Base-by-base conservation (phyloP, 2,329 filamentous ascomycete species). In the Botrytis fragariae region DNA sequence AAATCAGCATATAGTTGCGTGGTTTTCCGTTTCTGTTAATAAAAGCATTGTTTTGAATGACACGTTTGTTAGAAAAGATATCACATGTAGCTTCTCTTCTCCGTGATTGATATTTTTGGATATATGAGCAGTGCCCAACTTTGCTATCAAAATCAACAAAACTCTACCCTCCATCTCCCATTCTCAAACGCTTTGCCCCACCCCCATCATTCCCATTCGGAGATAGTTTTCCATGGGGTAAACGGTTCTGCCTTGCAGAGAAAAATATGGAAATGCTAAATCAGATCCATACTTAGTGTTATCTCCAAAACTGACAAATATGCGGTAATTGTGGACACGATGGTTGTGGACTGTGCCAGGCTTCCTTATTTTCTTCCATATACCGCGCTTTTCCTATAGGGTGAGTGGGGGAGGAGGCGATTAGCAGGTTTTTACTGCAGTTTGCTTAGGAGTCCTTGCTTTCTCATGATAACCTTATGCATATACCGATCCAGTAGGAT, bases 321-420 rank as follows among this genome's bases (percentile, higher is more conserved):
- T 73, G 72, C 20, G 48, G 61, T 18, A 71, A 73, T 25, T 73
- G 68, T 51, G 65, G 59, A 45, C 72, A 65, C 16, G 48, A 73
- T 51, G 39, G n/a, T 35, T 71, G 68, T 59, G 71, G 57, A 14
- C 35, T 69, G 32, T 73, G 71, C 39, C 64, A 62, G 57, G 65
- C 65, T 51, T 54, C 25, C n/a, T 54, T 54, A 29, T 29, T n/a
- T 54, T 54, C n/a, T 14, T 54, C n/a, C 14, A 14, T 29, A 9
- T 54, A 18, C 3, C 18, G 29, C 2, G 29, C n/a, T 54, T 2
- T 18, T 54, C 25, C 10, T 54, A 54, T n/a, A 54, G 51, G 51
- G 51, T 29, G 51, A 29, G 14, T 54, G n/a, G 48, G 45, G 22
- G 22, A 54, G 51, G n/a, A 54, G n/a, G n/a, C n/a, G 51, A n/a